A percentile compares a stretch with the other conserved stretches of the same genome.
These are phyloP conservation scores for Malus asiatica DNA, from an alignment of 306 rosid genomes.

Conservation along the genomic window DNA sequence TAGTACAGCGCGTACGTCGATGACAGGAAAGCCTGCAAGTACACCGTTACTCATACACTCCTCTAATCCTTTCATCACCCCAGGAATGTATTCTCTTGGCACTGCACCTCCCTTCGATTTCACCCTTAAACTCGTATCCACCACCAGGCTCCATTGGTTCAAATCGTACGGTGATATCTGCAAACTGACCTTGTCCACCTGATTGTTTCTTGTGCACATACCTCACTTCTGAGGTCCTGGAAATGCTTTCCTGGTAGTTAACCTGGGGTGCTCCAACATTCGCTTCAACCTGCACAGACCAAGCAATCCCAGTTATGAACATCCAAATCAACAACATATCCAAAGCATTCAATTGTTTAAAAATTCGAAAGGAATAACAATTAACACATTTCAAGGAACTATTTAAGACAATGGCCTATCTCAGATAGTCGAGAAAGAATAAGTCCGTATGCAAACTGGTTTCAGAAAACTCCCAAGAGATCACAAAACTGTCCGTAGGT, in stretches of 20 bases:
- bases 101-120: slow-evolving; percentile 94
- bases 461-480: neutral
- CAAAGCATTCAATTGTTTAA: neutral
- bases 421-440: neutral
- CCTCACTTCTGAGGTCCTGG: slow-evolving; percentile 54
- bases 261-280: slow-evolving; percentile 99
- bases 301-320: slow-evolving; percentile 7
- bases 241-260: slow-evolving; percentile 92
- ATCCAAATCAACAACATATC: neutral
- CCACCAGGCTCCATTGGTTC: slow-evolving; percentile 87
- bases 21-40: slow-evolving; percentile 94
- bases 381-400: neutral
- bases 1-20: slow-evolving; percentile 71
- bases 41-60: slow-evolving; percentile 93
- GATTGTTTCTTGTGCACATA: slow-evolving; percentile 97
- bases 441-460: neutral
- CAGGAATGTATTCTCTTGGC: slow-evolving; percentile 86
- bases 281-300: slow-evolving; percentile 69
- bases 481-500: neutral
- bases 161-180: slow-evolving; percentile 80
- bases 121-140: slow-evolving; percentile 95
- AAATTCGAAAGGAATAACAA: neutral
- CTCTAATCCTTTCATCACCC: slow-evolving; percentile 96
- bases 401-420: neutral
- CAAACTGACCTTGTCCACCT: slow-evolving; percentile 97